phyloP scores from a whole-genome alignment of 2,329 filamentous ascomycete genomes.

The Neonectria sp. region DNA sequence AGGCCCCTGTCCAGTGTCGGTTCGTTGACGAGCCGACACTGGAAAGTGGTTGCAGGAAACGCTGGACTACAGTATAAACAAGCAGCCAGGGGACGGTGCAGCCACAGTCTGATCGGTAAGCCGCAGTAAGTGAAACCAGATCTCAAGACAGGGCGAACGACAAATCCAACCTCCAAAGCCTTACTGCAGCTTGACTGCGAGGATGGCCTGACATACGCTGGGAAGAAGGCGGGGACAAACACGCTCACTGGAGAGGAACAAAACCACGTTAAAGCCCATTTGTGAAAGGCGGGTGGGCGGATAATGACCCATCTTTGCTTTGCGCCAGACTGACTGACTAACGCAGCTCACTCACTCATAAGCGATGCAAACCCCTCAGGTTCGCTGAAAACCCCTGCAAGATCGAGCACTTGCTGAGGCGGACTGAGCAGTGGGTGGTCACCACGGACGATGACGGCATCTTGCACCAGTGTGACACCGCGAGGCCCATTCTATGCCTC shows the following conservation, averaged over 20 bases:
- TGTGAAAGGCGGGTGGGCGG: background rate
- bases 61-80: constrained; percentile 12
- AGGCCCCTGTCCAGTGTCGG: constrained; percentile 17
- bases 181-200: background rate
- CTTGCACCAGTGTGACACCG: constrained; percentile 14
- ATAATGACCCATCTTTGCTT: constrained; percentile 9
- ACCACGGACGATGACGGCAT: constrained; percentile 37
- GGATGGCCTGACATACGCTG: constrained; percentile 2
- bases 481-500: constrained; percentile 21
- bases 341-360: constrained; percentile 6
- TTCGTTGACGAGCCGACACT: constrained; percentile 14
- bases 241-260: constrained; percentile 2
- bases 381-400: constrained; percentile 42
- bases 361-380: constrained; percentile 41
- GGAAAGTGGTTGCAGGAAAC: constrained; percentile 31
- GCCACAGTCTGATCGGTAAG: constrained; percentile 16
- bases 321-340: background rate
- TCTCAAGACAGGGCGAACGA: constrained; percentile 22
- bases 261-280: constrained; percentile 14
- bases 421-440: constrained; percentile 32
- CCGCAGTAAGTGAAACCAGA: constrained; percentile 25
- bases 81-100: background rate
- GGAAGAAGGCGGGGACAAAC: background rate
- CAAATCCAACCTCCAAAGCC: background rate
- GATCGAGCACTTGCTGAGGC: constrained; percentile 22